Percentiles rank a stretch among this genome's conserved stretches.
phyloP scores from a whole-genome alignment of 164 flowering plant genomes.

The Vitis labrusca region DNA sequence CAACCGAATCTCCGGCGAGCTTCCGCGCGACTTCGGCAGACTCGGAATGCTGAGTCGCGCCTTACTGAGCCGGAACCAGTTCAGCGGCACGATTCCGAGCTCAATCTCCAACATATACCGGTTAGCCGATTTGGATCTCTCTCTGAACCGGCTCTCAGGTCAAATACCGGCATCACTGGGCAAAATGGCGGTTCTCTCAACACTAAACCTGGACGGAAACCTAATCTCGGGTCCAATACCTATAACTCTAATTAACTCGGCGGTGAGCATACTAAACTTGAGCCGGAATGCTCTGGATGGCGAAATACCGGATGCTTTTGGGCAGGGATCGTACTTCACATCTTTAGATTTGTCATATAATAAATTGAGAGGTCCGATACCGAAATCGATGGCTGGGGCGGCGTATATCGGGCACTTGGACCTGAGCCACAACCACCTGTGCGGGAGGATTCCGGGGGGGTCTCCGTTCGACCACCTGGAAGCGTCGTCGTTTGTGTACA shows the following conservation, averaged over 20 bases:
- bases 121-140: conserved; percentile 77
- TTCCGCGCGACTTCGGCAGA: conserved; percentile 54
- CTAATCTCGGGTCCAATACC: conserved; percentile 62
- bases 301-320: conserved; percentile 68
- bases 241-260: conserved; percentile 42
- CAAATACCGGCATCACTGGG: conserved; percentile 55
- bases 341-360: conserved; percentile 69
- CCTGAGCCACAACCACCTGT: conserved; percentile 78
- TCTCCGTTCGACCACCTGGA: conserved; percentile 79
- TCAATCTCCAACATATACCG: conserved; percentile 62
- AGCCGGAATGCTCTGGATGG: conserved; percentile 70
- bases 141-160: conserved; percentile 58
- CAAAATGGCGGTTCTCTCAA: conserved; percentile 68
- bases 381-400: conserved; percentile 55
- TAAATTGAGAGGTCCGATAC: conserved; percentile 55
- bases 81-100: conserved; percentile 59
- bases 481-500: conserved; percentile 69
- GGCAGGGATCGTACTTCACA: conserved; percentile 67
- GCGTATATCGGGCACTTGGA: conserved; percentile 82
- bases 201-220: conserved; percentile 71
- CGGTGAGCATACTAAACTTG: conserved; percentile 59
- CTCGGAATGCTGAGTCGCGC: conserved; percentile 80
- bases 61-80: conserved; percentile 51
- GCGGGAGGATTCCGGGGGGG: conserved; percentile 76
- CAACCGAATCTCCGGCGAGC: conserved; percentile 54